Evolutionary conservation across 345 rosid genomes (phyloP), one percentile per base, ranked within the genome.

Genomic region (Noccaea bulbosa): DNA sequence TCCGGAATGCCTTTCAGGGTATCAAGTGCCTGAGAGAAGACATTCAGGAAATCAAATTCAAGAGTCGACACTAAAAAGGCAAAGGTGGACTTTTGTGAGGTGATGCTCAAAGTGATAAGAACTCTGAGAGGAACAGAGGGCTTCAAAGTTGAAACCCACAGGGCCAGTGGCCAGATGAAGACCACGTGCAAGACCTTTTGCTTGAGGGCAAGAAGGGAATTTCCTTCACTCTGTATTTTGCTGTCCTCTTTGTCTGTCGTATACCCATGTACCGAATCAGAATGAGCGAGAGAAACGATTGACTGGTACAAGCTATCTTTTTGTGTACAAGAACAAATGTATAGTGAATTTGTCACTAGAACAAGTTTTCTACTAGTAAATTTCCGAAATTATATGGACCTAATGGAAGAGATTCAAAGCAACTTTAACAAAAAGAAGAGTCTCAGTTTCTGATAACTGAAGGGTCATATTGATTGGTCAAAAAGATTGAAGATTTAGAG

Each of bases 401-500:
- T 33, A 33, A 33, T 33, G 35, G 35, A 33, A 33, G 35, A 33
- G 3, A 3, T 33, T 5, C 1, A 33, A 33, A 33, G 35, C 35
- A 33, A 14, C 11, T 27, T 39, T 35, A 69, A 32, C 33, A 3
- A 43, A 54, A n/a, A 46, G 52, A 68, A 9, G 57, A 39, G 45
- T 32, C 55, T 49, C 45, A 50, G 20, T 11, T 62, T 68, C 48
- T 75, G 62, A 41, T 32, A 14, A 17, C 32, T 56, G 11, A 54
- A 63, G 20, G 10, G 46, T 37, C 72, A 35, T 35, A 4, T 27
- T 67, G 45, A 67, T 11, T 33, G 52, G 67, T 51, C 62, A 22
- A 67, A 74, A 59, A 11, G 40, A 67, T 33, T 66, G n/a, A 3
- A 50, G 48, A 22, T 66, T 39, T 4, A 48, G 61, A 30, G 37